phyloP scores from a whole-genome alignment of 805 yeast genomes.

The Candida alai region DNA sequence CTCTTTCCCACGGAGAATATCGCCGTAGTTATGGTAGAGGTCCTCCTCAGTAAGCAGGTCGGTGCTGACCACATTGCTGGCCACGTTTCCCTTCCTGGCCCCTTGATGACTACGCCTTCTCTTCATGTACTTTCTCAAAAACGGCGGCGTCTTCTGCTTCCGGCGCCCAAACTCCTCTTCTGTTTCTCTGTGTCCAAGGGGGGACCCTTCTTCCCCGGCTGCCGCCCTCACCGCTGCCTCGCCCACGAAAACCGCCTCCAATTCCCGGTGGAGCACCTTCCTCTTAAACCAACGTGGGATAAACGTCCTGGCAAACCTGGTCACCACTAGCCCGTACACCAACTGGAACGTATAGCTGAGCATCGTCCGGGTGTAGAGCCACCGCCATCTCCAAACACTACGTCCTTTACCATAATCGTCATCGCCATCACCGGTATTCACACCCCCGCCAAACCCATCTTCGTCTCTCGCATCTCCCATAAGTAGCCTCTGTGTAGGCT shows the following conservation, averaged over 20 bases:
- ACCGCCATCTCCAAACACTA: slow-evolving; percentile 21
- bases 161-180: slow-evolving; percentile 17
- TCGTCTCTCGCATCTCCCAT: slow-evolving; percentile 12
- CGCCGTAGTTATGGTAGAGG: slow-evolving; percentile 17
- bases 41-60: not conserved
- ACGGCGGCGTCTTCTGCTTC: slow-evolving; percentile 21
- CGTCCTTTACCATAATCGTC: slow-evolving; percentile 3
- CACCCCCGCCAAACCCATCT: not conserved
- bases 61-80: not conserved
- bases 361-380: slow-evolving; percentile 18
- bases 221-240: no score
- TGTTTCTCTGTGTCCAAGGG: slow-evolving; percentile 10
- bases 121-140: slow-evolving; percentile 23
- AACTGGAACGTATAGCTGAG: slow-evolving; percentile 19
- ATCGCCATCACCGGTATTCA: not conserved
- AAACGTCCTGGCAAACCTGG: slow-evolving; percentile 10
- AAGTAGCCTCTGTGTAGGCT: slow-evolving; percentile 24
- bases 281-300: slow-evolving; percentile 7
- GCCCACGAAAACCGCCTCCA: no score
- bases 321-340: slow-evolving; percentile 15
- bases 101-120: no score
- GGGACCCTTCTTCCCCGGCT: no score
- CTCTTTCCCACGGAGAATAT: slow-evolving; percentile 21
- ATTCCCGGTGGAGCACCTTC: not conserved
- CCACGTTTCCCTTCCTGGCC: slow-evolving; percentile 13